Evolutionary conservation across 352 stramenopile species (phyloP).

Genomic region (Paralagenidium karlingii): DNA sequence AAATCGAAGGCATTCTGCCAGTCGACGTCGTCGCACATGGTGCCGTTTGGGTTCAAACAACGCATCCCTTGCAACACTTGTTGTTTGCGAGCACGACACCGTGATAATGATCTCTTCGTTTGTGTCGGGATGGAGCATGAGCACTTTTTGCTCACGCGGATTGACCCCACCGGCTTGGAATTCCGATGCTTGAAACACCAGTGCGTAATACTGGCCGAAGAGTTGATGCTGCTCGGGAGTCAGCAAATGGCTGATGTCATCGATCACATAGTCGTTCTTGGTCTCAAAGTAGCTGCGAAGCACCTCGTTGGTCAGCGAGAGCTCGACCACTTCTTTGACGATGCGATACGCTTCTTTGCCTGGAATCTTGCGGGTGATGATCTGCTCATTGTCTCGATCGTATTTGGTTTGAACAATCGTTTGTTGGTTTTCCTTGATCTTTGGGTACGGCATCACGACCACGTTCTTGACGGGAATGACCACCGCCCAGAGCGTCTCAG

Average conservation of each 20-base stretch:
- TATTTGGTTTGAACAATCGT: background rate
- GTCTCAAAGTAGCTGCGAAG: slow-evolving; percentile 15
- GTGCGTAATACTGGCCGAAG: slow-evolving; percentile 14
- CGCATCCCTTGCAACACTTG: slow-evolving; percentile 9
- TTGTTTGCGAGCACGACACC: slow-evolving; percentile 11
- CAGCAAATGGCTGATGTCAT: slow-evolving; percentile 14
- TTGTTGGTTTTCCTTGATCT: slow-evolving; percentile 4
- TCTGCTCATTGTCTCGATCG: slow-evolving; percentile 8
- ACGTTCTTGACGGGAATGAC: slow-evolving; percentile 25
- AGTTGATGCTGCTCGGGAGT: slow-evolving; percentile 12
- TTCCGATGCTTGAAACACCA: slow-evolving; percentile 20
- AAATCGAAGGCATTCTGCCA: too few species aligned
- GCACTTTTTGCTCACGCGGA: too few species aligned
- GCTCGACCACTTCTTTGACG: slow-evolving; percentile 8
- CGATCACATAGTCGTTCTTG: slow-evolving; percentile 11
- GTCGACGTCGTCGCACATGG: too few species aligned
- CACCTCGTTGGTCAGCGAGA: slow-evolving; percentile 7
- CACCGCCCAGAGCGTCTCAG: slow-evolving; percentile 17
- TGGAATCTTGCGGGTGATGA: slow-evolving; percentile 4
- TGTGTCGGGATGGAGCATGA: too few species aligned
- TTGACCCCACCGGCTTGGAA: slow-evolving; percentile 14
- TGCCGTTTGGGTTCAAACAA: too few species aligned
- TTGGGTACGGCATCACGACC: slow-evolving; percentile 17
- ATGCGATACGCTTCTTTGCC: slow-evolving; percentile 5
- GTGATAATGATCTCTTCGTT: too few species aligned